Evolutionary conservation across 176 grass and related monocot species (phyloP), one percentile per base, ranked within the genome.

Genomic region (Paspalum notatum): DNA sequence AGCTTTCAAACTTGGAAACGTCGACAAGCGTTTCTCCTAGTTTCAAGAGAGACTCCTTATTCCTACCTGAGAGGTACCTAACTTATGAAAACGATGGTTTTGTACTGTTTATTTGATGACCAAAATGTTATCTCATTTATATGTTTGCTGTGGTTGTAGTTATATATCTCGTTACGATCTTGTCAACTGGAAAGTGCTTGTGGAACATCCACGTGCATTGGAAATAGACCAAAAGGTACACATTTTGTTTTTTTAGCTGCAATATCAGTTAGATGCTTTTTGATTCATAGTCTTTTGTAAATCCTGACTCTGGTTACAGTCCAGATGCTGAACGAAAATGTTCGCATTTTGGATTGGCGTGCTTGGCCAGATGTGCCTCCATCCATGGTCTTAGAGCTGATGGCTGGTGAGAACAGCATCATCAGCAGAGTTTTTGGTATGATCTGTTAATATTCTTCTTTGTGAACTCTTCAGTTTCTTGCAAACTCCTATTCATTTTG

Each of bases 271-370:
- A 48, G 62, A 74, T 71, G 40, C 52, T 80, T 75, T 25, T 41
- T 25, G 9, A 43, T 79, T 67, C 40, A 58, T 80, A 32, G 80
- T 12, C 12, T 87, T 80, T 80, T 82, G 77, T 83, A 70, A 91
- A 85, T 71, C 85, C 92, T 95, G 92, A 98, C 95, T 91, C 82
- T 98, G 86, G 89, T 95, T 89, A 98, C 95, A 95, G 95, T 98
- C 92, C 95, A 98, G 95, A 95, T 98, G 75, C 83, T 89, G 90
- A 95, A 81, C 82, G 87, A 81, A 85, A 81, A 77, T 80, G 88
- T 85, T 71, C 66, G 20, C 74, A 84, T 92, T 79, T 84, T 91
- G 82, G 92, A 98, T 90, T 68, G 95, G 90, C 90, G 70, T 74
- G 38, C 81, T 74, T 87, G 71, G 69, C 84, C 90, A 66, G 82